These are phyloP conservation scores for Penicillium crustosum DNA, from an alignment of 2,329 filamentous ascomycete genomes.

Conservation along the genomic window DNA sequence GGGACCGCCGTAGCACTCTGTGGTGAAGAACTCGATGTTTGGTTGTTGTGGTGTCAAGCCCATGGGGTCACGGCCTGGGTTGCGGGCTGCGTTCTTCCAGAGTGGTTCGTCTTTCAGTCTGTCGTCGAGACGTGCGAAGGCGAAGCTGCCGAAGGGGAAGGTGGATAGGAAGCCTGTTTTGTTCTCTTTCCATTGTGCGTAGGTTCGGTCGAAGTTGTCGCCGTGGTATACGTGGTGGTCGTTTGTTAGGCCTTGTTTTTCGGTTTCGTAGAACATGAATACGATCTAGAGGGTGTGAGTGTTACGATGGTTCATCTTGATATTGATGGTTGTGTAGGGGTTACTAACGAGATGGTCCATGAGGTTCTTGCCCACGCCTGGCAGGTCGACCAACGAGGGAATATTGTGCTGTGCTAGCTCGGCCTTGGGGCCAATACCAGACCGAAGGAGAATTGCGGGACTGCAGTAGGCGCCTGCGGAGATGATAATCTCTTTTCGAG, in stretches of 20 bases:
- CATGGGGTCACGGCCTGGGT: constrained; percentile 62
- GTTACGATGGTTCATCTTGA: constrained; percentile 6
- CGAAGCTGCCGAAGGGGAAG: constrained; percentile 64
- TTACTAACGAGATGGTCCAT: constrained; percentile 52
- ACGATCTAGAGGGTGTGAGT: constrained; percentile 42
- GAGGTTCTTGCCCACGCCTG: constrained; percentile 56
- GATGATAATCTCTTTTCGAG: constrained; percentile 49
- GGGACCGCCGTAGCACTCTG: constrained; percentile 61
- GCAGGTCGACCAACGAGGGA: constrained; percentile 45
- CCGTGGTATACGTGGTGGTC: constrained; percentile 59
- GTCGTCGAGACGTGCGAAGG: constrained; percentile 61
- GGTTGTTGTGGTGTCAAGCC: constrained; percentile 57
- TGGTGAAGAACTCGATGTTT: constrained; percentile 63
- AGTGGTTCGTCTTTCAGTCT: constrained; percentile 55
- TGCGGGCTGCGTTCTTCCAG: constrained; percentile 54
- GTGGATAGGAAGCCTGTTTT: constrained; percentile 60
- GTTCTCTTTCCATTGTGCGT: constrained; percentile 57
- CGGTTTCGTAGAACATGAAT: constrained; percentile 63
- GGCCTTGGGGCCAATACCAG: constrained; percentile 52
- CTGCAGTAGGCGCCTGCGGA: constrained; percentile 54
- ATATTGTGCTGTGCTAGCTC: constrained; percentile 48
- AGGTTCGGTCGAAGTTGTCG: constrained; percentile 52
- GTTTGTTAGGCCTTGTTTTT: constrained; percentile 53
- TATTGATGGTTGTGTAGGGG: neutral
- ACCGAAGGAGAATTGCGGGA: constrained; percentile 55